Evolutionary conservation across 2,329 filamentous ascomycete species (phyloP), one percentile per base, ranked within the genome.

Genomic region (Dryadomyces sulphureus): DNA sequence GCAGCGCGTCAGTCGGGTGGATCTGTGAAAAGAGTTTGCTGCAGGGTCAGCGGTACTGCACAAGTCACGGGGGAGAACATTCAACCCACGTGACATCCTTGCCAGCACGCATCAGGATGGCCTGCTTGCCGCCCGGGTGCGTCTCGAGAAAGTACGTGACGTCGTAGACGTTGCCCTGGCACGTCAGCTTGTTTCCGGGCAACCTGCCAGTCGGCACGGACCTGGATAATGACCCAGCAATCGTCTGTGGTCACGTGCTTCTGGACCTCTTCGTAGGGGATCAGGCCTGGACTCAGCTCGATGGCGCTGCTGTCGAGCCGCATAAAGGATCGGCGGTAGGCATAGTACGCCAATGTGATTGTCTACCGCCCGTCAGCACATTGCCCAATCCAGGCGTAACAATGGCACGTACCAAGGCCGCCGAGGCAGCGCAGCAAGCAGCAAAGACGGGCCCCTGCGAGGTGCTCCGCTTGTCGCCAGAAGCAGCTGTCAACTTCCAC

Each of bases 131-230:
- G 54, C 85, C 86, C 0, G 87, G 86, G 57, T 93, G 86, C 17
- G 82, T 84, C 58, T 90, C 82, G 53, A 87, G 63, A 62, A 93
- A 93, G 53, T 92, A 84, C 48, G 79, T 81, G 14, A 88, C 72
- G 64, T 94, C 85, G 68, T 93, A 94, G 58, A 93, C 84, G 16
- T 41, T 17, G 19, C 46, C 46, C 46, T 47, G 36, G 32, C 16
- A 19, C 14, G 39, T 30, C 17, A 30, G 24, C n/a, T 2, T 41
- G 3, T 39, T 34, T 20, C 27, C 17, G 5, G 3, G 25, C 12
- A 5, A 2, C 25, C 1, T n/a, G 35, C 12, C 7, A 19, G 1
- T 24, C n/a, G 20, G n/a, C 22, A 34, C 42, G 2, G 4, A 48
- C 46, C 32, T 48, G 38, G 38, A 48, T 45, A n/a, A 48, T 48